phyloP scores from a whole-genome alignment of 1,284 basidiomycete species.

The Marasmius oreades region DNA sequence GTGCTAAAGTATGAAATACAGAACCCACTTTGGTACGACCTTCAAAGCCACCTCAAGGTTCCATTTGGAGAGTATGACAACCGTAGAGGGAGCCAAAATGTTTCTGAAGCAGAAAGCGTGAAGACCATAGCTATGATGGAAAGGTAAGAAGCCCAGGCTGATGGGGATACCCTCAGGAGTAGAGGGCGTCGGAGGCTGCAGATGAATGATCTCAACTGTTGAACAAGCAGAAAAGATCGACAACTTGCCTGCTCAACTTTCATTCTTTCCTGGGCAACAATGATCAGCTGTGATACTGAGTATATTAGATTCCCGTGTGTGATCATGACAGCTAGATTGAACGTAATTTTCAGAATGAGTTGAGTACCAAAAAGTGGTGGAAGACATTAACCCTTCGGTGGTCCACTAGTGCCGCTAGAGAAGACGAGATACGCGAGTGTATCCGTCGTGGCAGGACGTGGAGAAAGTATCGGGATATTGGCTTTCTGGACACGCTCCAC shows the following conservation, averaged over 20 bases:
- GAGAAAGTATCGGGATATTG: constrained; percentile 36
- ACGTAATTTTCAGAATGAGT: background rate
- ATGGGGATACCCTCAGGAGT: constrained; percentile 43
- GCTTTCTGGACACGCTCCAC: constrained; percentile 32
- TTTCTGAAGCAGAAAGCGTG: constrained; percentile 49
- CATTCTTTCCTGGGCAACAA: constrained; percentile 24
- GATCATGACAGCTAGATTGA: constrained; percentile 61
- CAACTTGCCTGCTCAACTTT: constrained; percentile 33
- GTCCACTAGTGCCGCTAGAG: constrained; percentile 74
- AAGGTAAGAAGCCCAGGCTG: constrained; percentile 56
- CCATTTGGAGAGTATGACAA: constrained; percentile 61
- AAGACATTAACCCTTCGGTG: constrained; percentile 64
- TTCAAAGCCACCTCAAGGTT: constrained; percentile 41
- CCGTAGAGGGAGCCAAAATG: constrained; percentile 41
- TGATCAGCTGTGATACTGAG: constrained; percentile 40
- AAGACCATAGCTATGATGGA: constrained; percentile 68
- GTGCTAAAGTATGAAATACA: no score
- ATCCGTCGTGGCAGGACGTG: constrained; percentile 45
- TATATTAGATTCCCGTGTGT: constrained; percentile 66
- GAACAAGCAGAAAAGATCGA: background rate
- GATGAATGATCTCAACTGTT: constrained; percentile 7
- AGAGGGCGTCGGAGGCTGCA: constrained; percentile 36
- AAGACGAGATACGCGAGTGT: constrained; percentile 72
- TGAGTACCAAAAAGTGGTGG: background rate
- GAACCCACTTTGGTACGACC: constrained; percentile 42